A percentile compares a stretch with the other conserved stretches of the same genome.
Evolutionary conservation across 345 rosid species (phyloP).

Genomic region (Noccaea caerulescens): DNA sequence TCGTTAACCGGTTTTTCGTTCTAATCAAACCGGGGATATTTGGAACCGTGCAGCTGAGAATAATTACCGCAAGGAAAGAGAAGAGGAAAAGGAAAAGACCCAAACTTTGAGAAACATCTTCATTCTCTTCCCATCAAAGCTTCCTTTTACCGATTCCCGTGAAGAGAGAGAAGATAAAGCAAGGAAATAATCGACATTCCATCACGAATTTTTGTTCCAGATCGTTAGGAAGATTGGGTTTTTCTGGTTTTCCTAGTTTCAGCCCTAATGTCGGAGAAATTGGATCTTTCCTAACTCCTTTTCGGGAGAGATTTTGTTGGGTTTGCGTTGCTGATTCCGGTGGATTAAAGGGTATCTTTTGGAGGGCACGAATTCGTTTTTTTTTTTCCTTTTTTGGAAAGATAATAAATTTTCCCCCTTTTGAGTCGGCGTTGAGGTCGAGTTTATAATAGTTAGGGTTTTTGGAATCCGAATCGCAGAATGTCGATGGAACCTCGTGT

Average conservation of each 20-base stretch:
- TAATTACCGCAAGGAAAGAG: conserved; percentile 34
- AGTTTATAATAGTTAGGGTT: conserved; percentile 42
- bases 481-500: conserved; percentile 79
- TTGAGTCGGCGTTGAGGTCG: conserved; percentile 34
- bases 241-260: conserved; percentile 6
- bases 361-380: not conserved
- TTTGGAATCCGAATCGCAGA: conserved; percentile 24
- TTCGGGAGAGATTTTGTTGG: not conserved
- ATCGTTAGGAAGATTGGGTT: conserved; percentile 25
- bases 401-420: not conserved
- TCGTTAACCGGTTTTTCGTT: conserved; percentile 17
- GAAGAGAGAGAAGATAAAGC: conserved; percentile 31
- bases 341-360: conserved; percentile 12
- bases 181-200: conserved; percentile 7
- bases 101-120: conserved; percentile 44
- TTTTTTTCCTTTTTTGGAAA: not conserved
- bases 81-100: conserved; percentile 33
- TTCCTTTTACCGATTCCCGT: conserved; percentile 35
- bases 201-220: conserved; percentile 30
- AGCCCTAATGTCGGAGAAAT: conserved; percentile 22
- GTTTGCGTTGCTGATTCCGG: conserved; percentile 45
- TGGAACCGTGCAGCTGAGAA: conserved; percentile 35
- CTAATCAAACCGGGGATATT: conserved; percentile 7
- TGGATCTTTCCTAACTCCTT: not conserved
- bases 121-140: conserved; percentile 38